Evolutionary conservation across 176 grass and related monocot genomes (phyloP), one percentile per base, ranked within the genome.

Genomic region (Triticum timopheevii): DNA sequence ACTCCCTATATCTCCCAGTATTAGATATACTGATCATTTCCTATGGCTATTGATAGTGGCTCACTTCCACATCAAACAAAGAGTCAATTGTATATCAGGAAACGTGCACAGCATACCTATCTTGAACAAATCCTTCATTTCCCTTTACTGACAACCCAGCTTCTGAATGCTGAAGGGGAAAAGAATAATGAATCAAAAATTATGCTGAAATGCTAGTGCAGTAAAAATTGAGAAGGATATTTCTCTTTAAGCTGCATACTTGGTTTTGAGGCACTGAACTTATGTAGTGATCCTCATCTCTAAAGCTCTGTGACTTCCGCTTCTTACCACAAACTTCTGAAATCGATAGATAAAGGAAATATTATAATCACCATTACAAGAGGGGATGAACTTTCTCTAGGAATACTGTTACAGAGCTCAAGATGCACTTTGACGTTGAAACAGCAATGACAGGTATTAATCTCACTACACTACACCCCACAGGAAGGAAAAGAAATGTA

Each of bases 201-300:
- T 68, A 83, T 34, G 73, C 20, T 8, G 2, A 77, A 70, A 91
- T 33, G 40, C 4, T 40, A 69, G 11, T 59, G 56, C 35, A 75
- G 7, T 33, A 23, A 8, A 68, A 70, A 36, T 33, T 77, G 19
- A 75, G 33, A 58, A 76, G 10, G 17, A 35, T 22, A 78, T 64
- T 34, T 65, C 28, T 44, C 20, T 75, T 59, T 69, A 59, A 50
- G 50, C 30, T 82, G 24, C 47, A 61, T 96, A 94, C 97, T 35
- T 98, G 97, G 69, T 98, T 96, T 86, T 90, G 92, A n/a, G 94
- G 97, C 70, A 98, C 85, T 59, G 94, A 90, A 90, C 88, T 98
- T 86, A 98, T 98, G 79, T 94, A 98, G 90, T 84, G 94, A 23
- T 98, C 97, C 38, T 96, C 97, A 16, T 98, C 93, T 86, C 93